Percentiles rank a stretch among this genome's conserved stretches.
Conservation (phyloP, 2,329 filamentous ascomycete species). For the Alternaria ethzedia region DNA sequence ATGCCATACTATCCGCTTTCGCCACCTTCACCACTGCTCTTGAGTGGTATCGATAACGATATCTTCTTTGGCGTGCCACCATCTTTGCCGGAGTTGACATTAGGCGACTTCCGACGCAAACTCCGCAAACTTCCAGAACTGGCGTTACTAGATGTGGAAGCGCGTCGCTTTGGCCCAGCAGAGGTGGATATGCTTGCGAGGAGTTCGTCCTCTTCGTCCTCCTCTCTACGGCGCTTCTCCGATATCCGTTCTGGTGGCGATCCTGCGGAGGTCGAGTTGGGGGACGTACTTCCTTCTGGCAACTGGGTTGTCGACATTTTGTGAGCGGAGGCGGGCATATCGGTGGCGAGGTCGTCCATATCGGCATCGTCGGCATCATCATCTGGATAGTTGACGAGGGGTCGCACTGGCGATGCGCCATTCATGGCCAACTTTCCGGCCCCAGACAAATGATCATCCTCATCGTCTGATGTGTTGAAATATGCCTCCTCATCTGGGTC, state of each 20-base stretch:
- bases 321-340: constrained; percentile 40
- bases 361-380: constrained; percentile 72
- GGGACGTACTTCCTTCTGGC: constrained; percentile 30
- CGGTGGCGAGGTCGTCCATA: constrained; percentile 64
- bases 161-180: constrained; percentile 54
- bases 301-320: constrained; percentile 35
- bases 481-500: constrained; percentile 91
- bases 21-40: constrained; percentile 42
- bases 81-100: constrained; percentile 53
- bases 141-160: constrained; percentile 43
- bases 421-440: constrained; percentile 58
- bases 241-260: constrained; percentile 74
- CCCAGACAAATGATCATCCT: constrained; percentile 64
- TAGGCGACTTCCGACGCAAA: constrained; percentile 53
- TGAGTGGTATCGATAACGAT: constrained; percentile 48
- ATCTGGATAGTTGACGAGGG: constrained; percentile 89
- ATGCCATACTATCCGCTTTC: constrained; percentile 35
- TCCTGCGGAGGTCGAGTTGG: constrained; percentile 27
- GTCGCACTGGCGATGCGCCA: constrained; percentile 67
- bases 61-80: constrained; percentile 50
- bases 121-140: constrained; percentile 42
- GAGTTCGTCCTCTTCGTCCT: constrained; percentile 86
- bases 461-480: constrained; percentile 88
- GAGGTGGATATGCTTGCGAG: constrained; percentile 75
- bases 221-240: constrained; percentile 88